Base-by-base conservation (phyloP, 2,329 filamentous ascomycete species). In the Juglanconis juglandina region DNA sequence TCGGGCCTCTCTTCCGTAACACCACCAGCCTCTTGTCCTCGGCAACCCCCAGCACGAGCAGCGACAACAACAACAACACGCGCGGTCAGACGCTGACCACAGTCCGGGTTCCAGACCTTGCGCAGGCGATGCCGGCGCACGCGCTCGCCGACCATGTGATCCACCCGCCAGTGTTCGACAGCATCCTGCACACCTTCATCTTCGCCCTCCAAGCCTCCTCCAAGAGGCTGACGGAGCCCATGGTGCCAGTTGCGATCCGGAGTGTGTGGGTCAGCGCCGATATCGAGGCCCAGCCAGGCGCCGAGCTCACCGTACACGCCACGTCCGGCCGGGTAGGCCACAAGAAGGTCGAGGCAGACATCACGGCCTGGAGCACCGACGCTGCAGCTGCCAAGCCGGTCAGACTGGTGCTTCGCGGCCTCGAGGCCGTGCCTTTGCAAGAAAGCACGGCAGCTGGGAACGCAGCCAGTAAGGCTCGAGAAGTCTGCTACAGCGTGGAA, bases 221-320 rank as follows among this genome's bases (percentile, higher is more conserved):
- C 17, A 34, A 35, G 10, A 52, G 46, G 42, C 37, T 60, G 44
- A 56, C 58, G 13, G 58, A 60, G 48, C 62, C 62, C 33, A 60
- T 60, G 58, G 58, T 60, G 33, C 58, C 58, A 30, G 58, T 60
- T n/a, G 58, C 58, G 1, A 60, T 60, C 39, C 58, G 58, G 30
- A 60, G 52, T 44, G 58, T 60, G 8, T 60, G 58, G 58, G 58
- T 60, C 58, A 60, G 58, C 58, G 58, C 58, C 37, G 58, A 51
- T 8, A 56, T 56, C 52, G 58, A 60, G 51, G 51, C 37, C 52
- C 44, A 44, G 37, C 58, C 58, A 6, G 52, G 46, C 47, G 37
- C 46, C 1, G 58, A 60, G 58, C 52, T 60, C 37, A 60, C 52
- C 37, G 62, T 63, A 14, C 62, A 60, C 46, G 58, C 58, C n/a